Conservation (phyloP, 208 protist genomes). For the Acanthamoeba healyi region DNA sequence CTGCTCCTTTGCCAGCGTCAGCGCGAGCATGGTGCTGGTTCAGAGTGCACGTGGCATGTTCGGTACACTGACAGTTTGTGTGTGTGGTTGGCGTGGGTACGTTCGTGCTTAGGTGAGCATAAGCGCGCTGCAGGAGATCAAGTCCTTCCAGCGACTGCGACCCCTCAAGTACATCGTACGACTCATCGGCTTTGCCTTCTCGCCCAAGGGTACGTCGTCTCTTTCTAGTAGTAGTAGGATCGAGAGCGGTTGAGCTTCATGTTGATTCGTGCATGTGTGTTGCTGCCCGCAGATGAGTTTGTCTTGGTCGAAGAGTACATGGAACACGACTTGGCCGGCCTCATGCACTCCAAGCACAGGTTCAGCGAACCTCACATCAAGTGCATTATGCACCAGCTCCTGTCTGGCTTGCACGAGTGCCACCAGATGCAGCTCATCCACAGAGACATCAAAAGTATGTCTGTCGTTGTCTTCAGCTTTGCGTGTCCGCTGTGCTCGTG, state of each 20-base stretch:
- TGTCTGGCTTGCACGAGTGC: conserved; percentile 86
- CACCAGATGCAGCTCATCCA: conserved; percentile 90
- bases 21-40: too few relatives aligned
- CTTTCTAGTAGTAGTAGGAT: too few relatives aligned
- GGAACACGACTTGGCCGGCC: conserved; percentile 92
- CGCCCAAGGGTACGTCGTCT: conserved; percentile 9
- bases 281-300: conserved; percentile 22
- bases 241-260: too few relatives aligned
- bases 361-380: conserved; percentile 89
- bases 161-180: conserved; percentile 39
- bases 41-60: too few relatives aligned
- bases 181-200: conserved; percentile 50
- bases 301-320: conserved; percentile 93
- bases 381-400: conserved; percentile 90
- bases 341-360: conserved; percentile 85
- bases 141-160: conserved; percentile 47
- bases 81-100: background rate
- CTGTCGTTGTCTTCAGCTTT: background rate
- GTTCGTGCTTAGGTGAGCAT: background rate
- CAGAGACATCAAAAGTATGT: conserved; percentile 90
- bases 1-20: too few relatives aligned
- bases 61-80: too few relatives aligned
- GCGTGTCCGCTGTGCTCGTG: background rate
- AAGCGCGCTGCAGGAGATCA: conserved; percentile 62
- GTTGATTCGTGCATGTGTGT: too few relatives aligned